Conservation (phyloP, 1,139 yeast species). For the Hansenula sp. region DNA sequence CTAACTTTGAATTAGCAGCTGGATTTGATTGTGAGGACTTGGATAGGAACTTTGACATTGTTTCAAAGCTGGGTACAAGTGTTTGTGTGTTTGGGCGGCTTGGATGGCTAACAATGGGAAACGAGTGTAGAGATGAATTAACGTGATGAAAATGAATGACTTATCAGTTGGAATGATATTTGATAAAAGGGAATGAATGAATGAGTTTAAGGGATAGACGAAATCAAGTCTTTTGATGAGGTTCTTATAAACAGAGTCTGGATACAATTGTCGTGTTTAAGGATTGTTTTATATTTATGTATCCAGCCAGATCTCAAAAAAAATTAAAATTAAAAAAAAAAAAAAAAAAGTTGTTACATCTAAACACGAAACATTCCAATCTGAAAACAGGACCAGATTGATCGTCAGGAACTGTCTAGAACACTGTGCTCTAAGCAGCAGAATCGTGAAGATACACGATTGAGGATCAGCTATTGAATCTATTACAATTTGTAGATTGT, state of each 20-base stretch:
- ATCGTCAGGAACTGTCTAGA: not conserved
- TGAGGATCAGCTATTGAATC: no score
- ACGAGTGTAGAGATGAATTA: not conserved
- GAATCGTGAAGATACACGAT: no score
- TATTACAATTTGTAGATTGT: no score
- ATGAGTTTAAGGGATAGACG: not conserved
- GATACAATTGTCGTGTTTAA: not conserved
- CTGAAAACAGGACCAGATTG: not conserved
- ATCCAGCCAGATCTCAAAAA: not conserved
- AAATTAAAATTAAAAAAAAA: no score
- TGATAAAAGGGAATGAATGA: not conserved
- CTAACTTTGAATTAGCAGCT: constrained; percentile 9
- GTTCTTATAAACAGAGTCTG: not conserved
- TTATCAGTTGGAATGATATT: not conserved
- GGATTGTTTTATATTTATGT: not conserved
- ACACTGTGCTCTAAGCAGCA: no score
- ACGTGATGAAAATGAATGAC: not conserved
- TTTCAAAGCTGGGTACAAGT: no score
- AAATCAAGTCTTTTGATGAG: no score
- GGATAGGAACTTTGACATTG: not conserved
- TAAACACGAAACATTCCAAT: not conserved
- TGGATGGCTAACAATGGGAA: no score
- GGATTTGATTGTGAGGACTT: not conserved
- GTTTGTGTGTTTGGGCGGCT: not conserved
- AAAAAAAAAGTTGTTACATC: no score